phyloP scores from a whole-genome alignment of 2,329 filamentous ascomycete species.

The Pseudogymnoascus sp. region DNA sequence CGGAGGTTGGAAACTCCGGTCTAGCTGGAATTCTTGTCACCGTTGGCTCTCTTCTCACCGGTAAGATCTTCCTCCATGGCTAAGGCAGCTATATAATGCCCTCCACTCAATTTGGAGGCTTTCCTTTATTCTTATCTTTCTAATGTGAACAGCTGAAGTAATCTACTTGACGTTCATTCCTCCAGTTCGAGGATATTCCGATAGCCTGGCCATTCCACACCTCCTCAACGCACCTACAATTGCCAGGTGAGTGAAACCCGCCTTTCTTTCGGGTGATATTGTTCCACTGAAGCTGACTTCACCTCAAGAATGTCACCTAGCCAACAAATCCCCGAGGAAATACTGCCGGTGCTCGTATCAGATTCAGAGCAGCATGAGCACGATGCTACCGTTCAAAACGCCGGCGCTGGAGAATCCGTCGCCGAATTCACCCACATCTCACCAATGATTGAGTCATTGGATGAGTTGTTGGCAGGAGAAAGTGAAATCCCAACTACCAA shows the following conservation, averaged over 20 bases:
- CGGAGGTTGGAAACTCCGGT: neutral
- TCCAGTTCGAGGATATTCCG: neutral
- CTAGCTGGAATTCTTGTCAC: neutral
- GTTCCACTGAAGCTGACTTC: neutral
- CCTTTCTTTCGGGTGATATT: neutral
- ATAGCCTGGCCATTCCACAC: neutral
- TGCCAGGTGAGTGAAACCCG: neutral
- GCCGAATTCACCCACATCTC: neutral
- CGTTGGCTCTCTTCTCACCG: neutral
- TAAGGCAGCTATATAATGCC: neutral
- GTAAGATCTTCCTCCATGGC: neutral
- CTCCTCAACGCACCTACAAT: neutral
- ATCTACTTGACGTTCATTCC: neutral
- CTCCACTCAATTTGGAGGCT: neutral
- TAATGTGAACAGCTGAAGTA: neutral
- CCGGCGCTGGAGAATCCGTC: neutral
- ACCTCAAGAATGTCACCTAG: neutral
- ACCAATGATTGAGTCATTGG: neutral
- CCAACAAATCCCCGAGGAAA: neutral
- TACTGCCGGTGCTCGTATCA: neutral
- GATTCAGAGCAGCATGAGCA: neutral
- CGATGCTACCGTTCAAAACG: neutral
- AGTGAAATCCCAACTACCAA: neutral
- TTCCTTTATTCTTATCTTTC: neutral
- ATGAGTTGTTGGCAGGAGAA: neutral